phyloP scores from a whole-genome alignment of 306 rosid genomes.

The Cucurbita argyrosperma region DNA sequence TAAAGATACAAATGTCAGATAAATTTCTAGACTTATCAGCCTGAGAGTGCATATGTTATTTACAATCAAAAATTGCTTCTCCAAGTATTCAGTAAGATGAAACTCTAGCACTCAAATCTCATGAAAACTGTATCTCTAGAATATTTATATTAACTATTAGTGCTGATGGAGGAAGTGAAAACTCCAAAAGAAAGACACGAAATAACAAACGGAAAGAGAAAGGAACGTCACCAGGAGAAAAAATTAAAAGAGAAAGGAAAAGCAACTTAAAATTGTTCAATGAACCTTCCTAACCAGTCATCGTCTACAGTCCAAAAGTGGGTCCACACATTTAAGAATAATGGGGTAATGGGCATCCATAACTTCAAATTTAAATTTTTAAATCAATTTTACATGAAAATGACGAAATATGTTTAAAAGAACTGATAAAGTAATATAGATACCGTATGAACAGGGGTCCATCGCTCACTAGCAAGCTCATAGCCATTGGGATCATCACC shows the following conservation, averaged over 20 bases:
- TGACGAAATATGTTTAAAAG: not conserved
- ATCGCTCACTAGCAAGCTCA: constrained; percentile 97
- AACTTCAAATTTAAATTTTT: not conserved
- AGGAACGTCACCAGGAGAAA: not conserved
- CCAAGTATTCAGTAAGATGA: not conserved
- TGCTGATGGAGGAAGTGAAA: not conserved
- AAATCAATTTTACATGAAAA: not conserved
- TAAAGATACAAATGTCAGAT: not conserved
- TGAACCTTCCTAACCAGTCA: not conserved
- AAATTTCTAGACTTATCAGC: not conserved
- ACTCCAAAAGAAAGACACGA: not conserved
- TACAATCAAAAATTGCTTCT: not conserved
- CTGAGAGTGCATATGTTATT: not conserved
- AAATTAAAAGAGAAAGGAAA: not conserved
- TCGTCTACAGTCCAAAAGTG: not conserved
- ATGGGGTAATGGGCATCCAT: not conserved
- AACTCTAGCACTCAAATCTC: not conserved
- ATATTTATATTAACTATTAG: not conserved
- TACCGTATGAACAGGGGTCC: constrained; percentile 99
- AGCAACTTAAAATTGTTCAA: not conserved
- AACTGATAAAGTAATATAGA: not conserved
- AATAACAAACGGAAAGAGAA: no score
- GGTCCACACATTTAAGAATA: not conserved
- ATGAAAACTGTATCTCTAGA: not conserved
- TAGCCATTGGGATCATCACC: constrained; percentile 98